These are phyloP conservation scores for Cyberlindnera petersonii DNA, from an alignment of 805 yeast species.

Conservation along the genomic window DNA sequence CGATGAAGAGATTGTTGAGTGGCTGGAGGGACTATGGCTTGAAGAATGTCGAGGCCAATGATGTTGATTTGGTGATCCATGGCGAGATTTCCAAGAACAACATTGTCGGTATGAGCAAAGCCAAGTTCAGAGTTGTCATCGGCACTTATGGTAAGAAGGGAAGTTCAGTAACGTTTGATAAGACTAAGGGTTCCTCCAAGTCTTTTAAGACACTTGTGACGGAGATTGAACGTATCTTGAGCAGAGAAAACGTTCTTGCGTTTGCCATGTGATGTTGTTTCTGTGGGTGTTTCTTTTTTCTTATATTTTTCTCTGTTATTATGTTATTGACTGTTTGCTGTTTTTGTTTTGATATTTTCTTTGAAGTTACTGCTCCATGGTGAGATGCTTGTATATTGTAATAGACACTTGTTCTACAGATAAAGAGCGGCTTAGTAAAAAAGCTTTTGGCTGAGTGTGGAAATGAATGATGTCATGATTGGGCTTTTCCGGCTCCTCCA, in stretches of 20 bases:
- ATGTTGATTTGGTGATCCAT: slow-evolving; percentile 41
- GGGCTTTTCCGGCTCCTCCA: too few species aligned
- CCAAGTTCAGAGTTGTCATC: slow-evolving; percentile 57
- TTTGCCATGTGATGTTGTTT: slow-evolving; percentile 17
- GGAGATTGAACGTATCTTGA: slow-evolving; percentile 62
- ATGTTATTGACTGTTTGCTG: neutral
- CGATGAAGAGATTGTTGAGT: slow-evolving; percentile 54
- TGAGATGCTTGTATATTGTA: neutral
- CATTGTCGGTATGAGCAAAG: slow-evolving; percentile 57
- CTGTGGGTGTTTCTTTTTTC: neutral
- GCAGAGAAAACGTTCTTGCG: slow-evolving; percentile 57
- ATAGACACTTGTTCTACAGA: slow-evolving; percentile 1
- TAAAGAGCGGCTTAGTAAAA: too few species aligned
- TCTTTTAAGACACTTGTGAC: slow-evolving; percentile 55
- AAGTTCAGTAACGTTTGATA: slow-evolving; percentile 55
- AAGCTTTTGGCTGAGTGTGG: neutral
- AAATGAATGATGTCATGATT: neutral
- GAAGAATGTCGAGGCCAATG: slow-evolving; percentile 47
- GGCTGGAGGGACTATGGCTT: slow-evolving; percentile 74
- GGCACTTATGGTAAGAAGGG: slow-evolving; percentile 39
- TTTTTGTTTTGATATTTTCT: neutral
- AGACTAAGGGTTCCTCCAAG: slow-evolving; percentile 61
- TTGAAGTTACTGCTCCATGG: neutral
- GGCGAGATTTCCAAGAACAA: slow-evolving; percentile 62
- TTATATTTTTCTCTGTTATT: neutral